These are phyloP conservation scores for Decorospora gaudefroyi DNA, from an alignment of 2,329 filamentous ascomycete species.

Conservation along the genomic window DNA sequence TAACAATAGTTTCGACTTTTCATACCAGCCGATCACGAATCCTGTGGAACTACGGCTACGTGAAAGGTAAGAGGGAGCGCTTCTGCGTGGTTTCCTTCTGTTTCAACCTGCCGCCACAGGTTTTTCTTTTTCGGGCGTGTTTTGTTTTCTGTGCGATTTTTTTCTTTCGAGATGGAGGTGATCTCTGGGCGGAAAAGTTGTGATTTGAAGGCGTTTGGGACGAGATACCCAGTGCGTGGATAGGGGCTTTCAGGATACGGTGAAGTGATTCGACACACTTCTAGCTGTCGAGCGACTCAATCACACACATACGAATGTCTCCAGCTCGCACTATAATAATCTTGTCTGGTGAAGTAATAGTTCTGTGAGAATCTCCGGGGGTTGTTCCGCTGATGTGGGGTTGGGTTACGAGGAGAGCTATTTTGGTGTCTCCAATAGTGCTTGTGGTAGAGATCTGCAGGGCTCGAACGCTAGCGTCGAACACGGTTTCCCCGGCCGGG, in stretches of 20 bases:
- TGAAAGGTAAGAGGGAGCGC: constrained; percentile 13
- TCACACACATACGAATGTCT: neutral
- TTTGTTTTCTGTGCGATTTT: neutral
- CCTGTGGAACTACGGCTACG: neutral
- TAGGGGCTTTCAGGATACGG: neutral
- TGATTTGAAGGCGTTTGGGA: constrained; percentile 1
- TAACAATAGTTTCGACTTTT: constrained; percentile 11
- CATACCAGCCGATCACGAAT: neutral
- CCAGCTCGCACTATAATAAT: too few species aligned
- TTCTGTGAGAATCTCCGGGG: neutral
- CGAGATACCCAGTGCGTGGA: constrained; percentile 15
- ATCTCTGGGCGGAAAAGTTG: neutral
- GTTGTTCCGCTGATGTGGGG: constrained; percentile 6
- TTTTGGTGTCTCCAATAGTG: constrained; percentile 8
- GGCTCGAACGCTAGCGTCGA: constrained; percentile 8
- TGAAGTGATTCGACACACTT: neutral
- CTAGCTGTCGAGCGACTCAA: neutral
- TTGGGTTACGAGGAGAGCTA: constrained; percentile 13
- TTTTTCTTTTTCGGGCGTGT: neutral
- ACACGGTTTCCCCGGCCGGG: too few species aligned
- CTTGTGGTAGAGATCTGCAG: constrained; percentile 7
- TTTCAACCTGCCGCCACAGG: constrained; percentile 4
- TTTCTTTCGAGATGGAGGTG: constrained; percentile 1
- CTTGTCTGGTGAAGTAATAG: neutral
- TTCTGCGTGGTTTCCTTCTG: constrained; percentile 8